These are phyloP conservation scores for Nicotiana knightiana DNA, from an alignment of 257 asterid species.

Conservation along the genomic window DNA sequence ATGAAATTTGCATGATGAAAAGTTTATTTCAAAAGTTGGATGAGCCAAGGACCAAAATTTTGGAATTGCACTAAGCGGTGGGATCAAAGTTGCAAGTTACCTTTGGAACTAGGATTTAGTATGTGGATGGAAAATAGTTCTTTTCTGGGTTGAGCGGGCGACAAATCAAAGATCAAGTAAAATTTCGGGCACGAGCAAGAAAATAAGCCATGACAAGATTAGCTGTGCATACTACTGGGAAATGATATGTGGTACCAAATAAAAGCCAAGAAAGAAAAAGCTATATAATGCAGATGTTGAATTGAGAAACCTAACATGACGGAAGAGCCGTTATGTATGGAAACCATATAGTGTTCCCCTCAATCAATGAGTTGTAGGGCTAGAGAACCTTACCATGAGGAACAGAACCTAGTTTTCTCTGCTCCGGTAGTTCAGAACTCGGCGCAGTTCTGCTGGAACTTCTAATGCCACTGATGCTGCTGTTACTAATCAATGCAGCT, in stretches of 20 bases:
- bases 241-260: not conserved
- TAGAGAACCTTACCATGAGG: slow-evolving; percentile 43
- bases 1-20: not conserved
- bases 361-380: not conserved
- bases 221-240: not conserved
- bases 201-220: not conserved
- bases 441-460: slow-evolving; percentile 39
- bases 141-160: not conserved
- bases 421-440: slow-evolving; percentile 35
- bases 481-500: slow-evolving; percentile 37
- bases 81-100: not conserved
- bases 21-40: not conserved
- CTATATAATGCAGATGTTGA: not conserved
- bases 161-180: not conserved
- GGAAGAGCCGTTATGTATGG: no score
- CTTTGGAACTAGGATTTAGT: not conserved
- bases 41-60: not conserved
- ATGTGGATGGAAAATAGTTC: not conserved
- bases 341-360: not conserved
- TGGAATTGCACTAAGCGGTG: not conserved
- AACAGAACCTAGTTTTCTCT: slow-evolving; percentile 45
- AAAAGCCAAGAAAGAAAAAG: not conserved
- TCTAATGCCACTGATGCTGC: slow-evolving; percentile 43
- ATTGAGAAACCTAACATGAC: not conserved
- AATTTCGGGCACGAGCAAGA: not conserved